Conservation (phyloP, 495 filamentous ascomycete species). For the Penicillium waksmanii region DNA sequence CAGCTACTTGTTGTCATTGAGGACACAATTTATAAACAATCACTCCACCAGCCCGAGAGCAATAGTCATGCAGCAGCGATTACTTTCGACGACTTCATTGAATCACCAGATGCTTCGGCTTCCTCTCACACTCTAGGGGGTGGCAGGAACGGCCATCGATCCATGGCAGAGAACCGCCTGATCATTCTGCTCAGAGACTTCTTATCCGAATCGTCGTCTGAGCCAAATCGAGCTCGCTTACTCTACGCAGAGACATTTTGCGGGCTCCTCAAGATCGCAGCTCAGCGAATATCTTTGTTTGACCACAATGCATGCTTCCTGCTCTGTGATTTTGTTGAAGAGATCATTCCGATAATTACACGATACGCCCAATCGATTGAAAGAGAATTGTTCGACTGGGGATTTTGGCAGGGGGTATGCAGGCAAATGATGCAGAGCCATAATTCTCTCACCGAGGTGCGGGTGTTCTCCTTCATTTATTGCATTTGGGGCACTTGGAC, state of each 20-base stretch:
- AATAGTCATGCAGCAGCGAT: conserved; percentile 61
- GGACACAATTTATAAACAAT: conserved; percentile 77
- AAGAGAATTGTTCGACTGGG: conserved; percentile 67
- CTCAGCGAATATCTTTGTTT: conserved; percentile 77
- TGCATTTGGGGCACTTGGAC: conserved; percentile 77
- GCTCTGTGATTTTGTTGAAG: conserved; percentile 90
- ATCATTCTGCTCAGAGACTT: conserved; percentile 87
- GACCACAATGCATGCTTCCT: conserved; percentile 90
- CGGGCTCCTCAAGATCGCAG: conserved; percentile 69
- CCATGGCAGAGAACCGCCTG: conserved; percentile 90
- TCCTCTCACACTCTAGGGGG: conserved; percentile 66
- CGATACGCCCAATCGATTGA: conserved; percentile 57
- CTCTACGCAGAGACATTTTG: conserved; percentile 82
- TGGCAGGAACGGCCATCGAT: conserved; percentile 67
- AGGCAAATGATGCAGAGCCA: conserved; percentile 83
- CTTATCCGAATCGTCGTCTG: conserved; percentile 67
- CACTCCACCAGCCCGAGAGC: conserved; percentile 55
- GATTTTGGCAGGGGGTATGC: conserved; percentile 87
- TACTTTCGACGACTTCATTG: conserved; percentile 77
- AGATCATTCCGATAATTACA: conserved; percentile 64
- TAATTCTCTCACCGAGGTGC: conserved; percentile 92
- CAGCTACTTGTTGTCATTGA: conserved; percentile 84
- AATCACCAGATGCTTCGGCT: conserved; percentile 69
- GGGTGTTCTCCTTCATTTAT: conserved; percentile 85
- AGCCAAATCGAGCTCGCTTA: conserved; percentile 59